A percentile compares a stretch with the other conserved stretches of the same genome.
Conservation (phyloP, 768 basidiomycete species). For the Cystobasidium tubakii region DNA sequence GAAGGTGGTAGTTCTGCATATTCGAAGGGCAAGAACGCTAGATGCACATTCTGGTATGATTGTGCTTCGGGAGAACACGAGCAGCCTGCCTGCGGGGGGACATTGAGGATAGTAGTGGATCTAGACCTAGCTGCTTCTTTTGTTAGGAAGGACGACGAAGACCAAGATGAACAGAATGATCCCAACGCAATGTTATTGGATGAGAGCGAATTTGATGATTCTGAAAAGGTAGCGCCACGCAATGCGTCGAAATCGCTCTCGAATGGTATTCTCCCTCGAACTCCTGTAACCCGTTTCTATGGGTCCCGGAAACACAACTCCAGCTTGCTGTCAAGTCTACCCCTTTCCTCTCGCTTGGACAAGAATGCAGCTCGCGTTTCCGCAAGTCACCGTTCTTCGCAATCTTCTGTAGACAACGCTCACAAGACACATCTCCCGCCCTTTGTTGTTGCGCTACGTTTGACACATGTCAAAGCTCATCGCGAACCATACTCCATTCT, state of each 20-base stretch:
- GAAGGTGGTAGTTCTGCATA: background rate
- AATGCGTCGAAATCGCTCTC: background rate
- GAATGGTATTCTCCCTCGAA: background rate
- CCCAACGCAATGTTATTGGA: background rate
- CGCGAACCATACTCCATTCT: background rate
- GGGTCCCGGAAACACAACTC: background rate
- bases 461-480: background rate
- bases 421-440: background rate
- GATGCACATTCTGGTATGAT: background rate
- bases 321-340: background rate
- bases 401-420: background rate
- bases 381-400: background rate
- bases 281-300: background rate
- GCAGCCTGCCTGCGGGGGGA: background rate
- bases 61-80: background rate
- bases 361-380: background rate
- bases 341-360: background rate
- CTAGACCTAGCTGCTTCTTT: background rate
- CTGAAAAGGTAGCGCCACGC: background rate
- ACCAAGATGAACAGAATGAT: background rate
- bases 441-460: background rate
- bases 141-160: background rate
- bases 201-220: background rate
- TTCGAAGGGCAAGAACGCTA: background rate
- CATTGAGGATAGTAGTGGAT: background rate